Evolutionary conservation across 1,139 yeast species (phyloP), one percentile per base, ranked within the genome.

Genomic region (Yamadazyma trypodendri): DNA sequence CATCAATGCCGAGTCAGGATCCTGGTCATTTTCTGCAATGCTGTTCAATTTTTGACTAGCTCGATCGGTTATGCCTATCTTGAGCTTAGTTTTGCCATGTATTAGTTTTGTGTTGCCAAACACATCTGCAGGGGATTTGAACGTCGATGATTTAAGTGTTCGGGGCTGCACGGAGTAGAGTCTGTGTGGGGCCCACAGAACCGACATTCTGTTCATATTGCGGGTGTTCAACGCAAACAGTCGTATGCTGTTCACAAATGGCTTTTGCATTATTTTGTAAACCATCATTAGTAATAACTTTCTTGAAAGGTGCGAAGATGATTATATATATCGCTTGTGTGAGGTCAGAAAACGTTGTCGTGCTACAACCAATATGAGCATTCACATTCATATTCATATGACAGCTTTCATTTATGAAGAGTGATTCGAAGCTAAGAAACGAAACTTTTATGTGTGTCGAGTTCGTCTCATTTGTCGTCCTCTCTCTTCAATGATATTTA

Each of bases 1-100:
- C 35, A 84, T 68, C 30, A 92, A 65, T 0, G 86, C 86, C n/a
- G 81, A 54, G 34, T 79, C 65, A 0, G 80, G 76, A 39, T 82
- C 75, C 10, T 65, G 51, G 46, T 89, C 96, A 2, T 66, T 72
- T 15, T 60, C 52, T 12, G 81, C 75, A 12, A 90, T 77, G 10
- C 57, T 56, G 22, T 73, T 75, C 34, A 92, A 65, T 56, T 84
- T 80, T 15, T 60, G 52, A 32, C 63, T 54, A 11, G 77, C 77
- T 35, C 70, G 44, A 24, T 57, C 55, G 1, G 76, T 66, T 28
- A 72, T 69, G 7, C 67, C 77, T 8, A 72, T 54, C 21, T 52
- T 56, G 41, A 68, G 49, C 31, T 61, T 58, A 2, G 75, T 68
- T 11, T 42, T 37, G 3, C 76, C 76, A 35, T 59, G 63, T 3